Evolutionary conservation across 139 green algal species (phyloP).

Genomic region (Chlamydomonas schloesseri): DNA sequence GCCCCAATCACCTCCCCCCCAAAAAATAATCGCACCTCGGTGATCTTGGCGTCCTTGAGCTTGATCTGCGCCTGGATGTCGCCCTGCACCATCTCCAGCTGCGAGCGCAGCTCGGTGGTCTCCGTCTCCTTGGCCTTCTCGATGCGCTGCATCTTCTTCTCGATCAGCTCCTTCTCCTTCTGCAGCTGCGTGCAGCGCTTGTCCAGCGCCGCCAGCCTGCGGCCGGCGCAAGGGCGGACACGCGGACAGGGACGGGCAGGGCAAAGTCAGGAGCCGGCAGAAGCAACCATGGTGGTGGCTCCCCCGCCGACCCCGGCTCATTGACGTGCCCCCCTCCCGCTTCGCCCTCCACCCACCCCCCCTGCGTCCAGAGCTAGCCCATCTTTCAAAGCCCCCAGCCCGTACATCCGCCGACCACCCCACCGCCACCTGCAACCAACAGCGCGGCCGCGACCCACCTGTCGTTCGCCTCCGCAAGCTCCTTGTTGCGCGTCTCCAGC

Average conservation of each 20-base stretch:
- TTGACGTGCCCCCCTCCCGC: too few species aligned
- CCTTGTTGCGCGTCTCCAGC: constrained; percentile 58
- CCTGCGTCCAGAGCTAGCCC: too few species aligned
- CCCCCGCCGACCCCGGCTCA: too few species aligned
- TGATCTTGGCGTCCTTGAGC: constrained; percentile 84
- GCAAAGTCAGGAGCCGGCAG: too few species aligned
- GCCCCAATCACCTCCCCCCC: too few species aligned
- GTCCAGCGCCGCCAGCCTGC: constrained; percentile 45
- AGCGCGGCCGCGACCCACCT: constrained; percentile 32
- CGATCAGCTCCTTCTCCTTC: constrained; percentile 79
- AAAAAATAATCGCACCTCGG: too few species aligned
- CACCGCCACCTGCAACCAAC: too few species aligned
- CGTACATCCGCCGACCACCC: too few species aligned
- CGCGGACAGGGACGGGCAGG: too few species aligned
- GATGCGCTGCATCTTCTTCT: constrained; percentile 87
- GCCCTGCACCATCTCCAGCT: constrained; percentile 61
- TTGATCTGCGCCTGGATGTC: constrained; percentile 70
- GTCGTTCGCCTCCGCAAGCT: constrained; percentile 61
- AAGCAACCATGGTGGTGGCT: too few species aligned
- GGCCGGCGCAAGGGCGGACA: neutral
- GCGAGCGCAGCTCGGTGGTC: constrained; percentile 53
- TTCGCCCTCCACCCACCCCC: too few species aligned
- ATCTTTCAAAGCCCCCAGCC: too few species aligned
- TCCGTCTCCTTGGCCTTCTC: constrained; percentile 71
- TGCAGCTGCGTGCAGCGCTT: constrained; percentile 58